Percentiles rank a stretch among this genome's conserved stretches.
These are phyloP conservation scores for Diaporthe vaccinii DNA, from an alignment of 2,329 filamentous ascomycete genomes.

Conservation along the genomic window DNA sequence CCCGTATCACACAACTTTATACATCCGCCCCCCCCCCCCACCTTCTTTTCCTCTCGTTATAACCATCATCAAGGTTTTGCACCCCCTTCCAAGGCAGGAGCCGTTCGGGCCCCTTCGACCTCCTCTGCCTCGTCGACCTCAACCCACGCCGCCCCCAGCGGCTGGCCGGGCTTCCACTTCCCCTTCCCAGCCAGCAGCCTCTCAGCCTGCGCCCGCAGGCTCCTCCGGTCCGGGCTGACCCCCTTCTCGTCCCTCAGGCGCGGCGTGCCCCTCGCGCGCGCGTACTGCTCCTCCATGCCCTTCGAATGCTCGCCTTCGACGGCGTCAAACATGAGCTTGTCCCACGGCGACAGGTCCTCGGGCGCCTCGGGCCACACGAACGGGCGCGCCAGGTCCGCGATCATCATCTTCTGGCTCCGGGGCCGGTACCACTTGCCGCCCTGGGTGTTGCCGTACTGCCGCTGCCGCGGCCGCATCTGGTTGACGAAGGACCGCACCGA, in stretches of 20 bases:
- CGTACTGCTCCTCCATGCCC: slow-evolving; percentile 11
- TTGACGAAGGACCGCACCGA: slow-evolving; percentile 85
- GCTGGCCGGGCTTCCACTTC: slow-evolving; percentile 68
- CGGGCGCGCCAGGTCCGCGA: slow-evolving; percentile 86
- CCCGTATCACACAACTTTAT: slow-evolving; percentile 34
- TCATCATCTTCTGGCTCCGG: slow-evolving; percentile 89
- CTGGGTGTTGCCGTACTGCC: slow-evolving; percentile 59
- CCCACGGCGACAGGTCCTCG: slow-evolving; percentile 72
- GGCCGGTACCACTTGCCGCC: slow-evolving; percentile 77
- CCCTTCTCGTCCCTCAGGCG: slow-evolving; percentile 51
- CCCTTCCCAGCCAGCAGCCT: slow-evolving; percentile 71
- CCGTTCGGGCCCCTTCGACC: slow-evolving; percentile 45
- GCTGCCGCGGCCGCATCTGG: slow-evolving; percentile 71
- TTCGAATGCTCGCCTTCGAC: slow-evolving; percentile 63
- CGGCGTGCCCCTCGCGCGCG: slow-evolving; percentile 18
- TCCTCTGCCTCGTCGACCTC: slow-evolving; percentile 47
- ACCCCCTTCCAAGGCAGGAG: slow-evolving; percentile 45
- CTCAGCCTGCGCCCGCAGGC: slow-evolving; percentile 71
- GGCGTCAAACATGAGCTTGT: slow-evolving; percentile 69
- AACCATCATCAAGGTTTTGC: slow-evolving; percentile 17
- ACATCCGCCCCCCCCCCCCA: slow-evolving; percentile 36
- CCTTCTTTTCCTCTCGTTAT: background rate
- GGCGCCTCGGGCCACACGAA: slow-evolving; percentile 89
- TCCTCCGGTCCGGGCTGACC: slow-evolving; percentile 54
- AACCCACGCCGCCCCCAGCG: slow-evolving; percentile 63